Conservation (phyloP, 2,329 filamentous ascomycete species). For the Alternaria arborescens region DNA sequence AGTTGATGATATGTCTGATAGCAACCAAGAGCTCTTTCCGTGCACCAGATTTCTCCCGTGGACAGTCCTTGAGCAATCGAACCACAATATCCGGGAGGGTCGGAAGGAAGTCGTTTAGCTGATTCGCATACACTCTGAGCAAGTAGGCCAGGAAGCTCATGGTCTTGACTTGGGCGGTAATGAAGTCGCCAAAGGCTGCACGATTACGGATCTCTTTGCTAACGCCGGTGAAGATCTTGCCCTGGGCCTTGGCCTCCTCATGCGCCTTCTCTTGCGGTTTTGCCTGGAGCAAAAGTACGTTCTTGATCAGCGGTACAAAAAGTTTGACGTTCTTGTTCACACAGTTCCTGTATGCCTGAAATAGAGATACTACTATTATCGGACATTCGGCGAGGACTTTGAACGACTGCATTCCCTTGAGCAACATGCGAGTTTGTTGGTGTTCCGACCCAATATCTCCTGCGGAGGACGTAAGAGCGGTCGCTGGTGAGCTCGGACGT, state of each 20-base stretch:
- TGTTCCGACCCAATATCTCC: conserved; percentile 83
- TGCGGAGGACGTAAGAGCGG: conserved; percentile 75
- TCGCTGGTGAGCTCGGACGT: conserved; percentile 86
- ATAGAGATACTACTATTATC: conserved; percentile 98
- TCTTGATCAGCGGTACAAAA: conserved; percentile 94
- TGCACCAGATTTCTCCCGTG: conserved; percentile 89
- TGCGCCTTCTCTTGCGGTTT: conserved; percentile 94
- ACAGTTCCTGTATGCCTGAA: conserved; percentile 85
- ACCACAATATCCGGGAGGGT: conserved; percentile 90
- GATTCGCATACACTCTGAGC: conserved; percentile 84
- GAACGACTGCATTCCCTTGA: conserved; percentile 98
- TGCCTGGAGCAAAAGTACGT: conserved; percentile 85
- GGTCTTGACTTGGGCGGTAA: conserved; percentile 97
- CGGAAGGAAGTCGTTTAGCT: conserved; percentile 86
- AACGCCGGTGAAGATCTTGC: conserved; percentile 88
- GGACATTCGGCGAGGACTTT: conserved; percentile 97
- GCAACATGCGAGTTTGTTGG: conserved; percentile 79
- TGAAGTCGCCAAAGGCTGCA: conserved; percentile 94
- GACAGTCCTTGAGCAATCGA: conserved; percentile 89
- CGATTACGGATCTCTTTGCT: conserved; percentile 93
- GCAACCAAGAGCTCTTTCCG: conserved; percentile 95
- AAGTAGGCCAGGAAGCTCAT: conserved; percentile 99
- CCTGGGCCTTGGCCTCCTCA: conserved; percentile 78
- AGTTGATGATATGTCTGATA: conserved; percentile 98
- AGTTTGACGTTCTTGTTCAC: conserved; percentile 86